Evolutionary conservation across 1,284 basidiomycete species (phyloP), one percentile per base, ranked within the genome.

Genomic region (Ceratobasidium sp.): DNA sequence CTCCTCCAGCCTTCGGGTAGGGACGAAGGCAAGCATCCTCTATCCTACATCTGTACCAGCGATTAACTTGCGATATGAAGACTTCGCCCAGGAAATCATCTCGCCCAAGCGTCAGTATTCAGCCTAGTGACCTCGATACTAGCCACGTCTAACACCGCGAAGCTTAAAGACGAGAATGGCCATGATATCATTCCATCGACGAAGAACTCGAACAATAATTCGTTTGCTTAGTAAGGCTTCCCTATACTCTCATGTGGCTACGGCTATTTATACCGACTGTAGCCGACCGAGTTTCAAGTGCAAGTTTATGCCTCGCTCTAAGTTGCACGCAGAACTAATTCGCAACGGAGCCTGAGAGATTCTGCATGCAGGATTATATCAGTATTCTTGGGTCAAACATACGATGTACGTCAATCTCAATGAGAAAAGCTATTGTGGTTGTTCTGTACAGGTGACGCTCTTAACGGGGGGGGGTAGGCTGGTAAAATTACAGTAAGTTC

Each of bases 71-170:
- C 17, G 17, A 17, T 51, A 17, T 4, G 50, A 1, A 67, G 74
- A 29, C 47, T 75, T 47, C 72, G 74, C 33, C 74, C 74, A 1
- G 74, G 74, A 8, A 33, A 63, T 24, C 59, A 63, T n/a, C 59
- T 75, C 27, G 56, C 56, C 19, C 31, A 57, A 31, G 60, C 45
- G 8, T 60, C 65, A 1, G 33, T 75, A n/a, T 75, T 47, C 50
- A 54, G 63, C 41, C 51, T 31, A 24, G 57, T 72, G 11, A 67
- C 50, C 19, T 50, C 48, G 5, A 59, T 75, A 7, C 54, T 75
- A 1, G 81, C 80, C 79, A 77, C 78, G 24, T 81, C 81, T 66
- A 74, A 79, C 47, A 78, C 81, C 27, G 22, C 27, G 5, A 73
- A 76, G 54, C 54, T 60, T 15, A 66, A 57, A 44, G 78, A 76